These are phyloP conservation scores for Leptoxyphium fumago DNA, from an alignment of 2,329 filamentous ascomycete species.

Conservation along the genomic window DNA sequence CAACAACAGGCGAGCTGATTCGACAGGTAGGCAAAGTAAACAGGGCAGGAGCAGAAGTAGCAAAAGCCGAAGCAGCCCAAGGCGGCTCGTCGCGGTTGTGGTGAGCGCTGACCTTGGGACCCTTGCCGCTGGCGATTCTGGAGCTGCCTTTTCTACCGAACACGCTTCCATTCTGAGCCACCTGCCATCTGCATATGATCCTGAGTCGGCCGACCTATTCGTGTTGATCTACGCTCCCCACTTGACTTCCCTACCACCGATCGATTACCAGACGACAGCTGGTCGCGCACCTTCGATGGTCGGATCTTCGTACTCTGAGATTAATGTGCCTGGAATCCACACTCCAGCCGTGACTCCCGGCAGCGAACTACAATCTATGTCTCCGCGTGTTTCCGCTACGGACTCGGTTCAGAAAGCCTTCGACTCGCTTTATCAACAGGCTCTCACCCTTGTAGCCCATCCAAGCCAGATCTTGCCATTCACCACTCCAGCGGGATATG, in stretches of 20 bases:
- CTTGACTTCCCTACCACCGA: slow-evolving; percentile 40
- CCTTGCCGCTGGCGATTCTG: slow-evolving; percentile 40
- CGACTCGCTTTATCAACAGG: slow-evolving; percentile 67
- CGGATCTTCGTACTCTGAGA: slow-evolving; percentile 78
- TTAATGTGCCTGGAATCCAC: slow-evolving; percentile 48
- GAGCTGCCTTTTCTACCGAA: slow-evolving; percentile 42
- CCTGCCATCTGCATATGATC: slow-evolving; percentile 64
- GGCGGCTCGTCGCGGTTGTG: slow-evolving; percentile 73
- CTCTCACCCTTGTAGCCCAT: slow-evolving; percentile 63
- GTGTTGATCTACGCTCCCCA: slow-evolving; percentile 79
- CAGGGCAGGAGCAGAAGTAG: slow-evolving; percentile 11
- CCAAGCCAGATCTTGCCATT: slow-evolving; percentile 82
- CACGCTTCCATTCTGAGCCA: slow-evolving; percentile 75
- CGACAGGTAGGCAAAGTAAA: slow-evolving; percentile 6
- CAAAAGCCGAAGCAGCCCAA: slow-evolving; percentile 16
- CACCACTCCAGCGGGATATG: slow-evolving; percentile 65
- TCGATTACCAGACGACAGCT: slow-evolving; percentile 19
- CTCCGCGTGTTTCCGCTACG: slow-evolving; percentile 26
- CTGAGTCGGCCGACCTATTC: slow-evolving; percentile 61
- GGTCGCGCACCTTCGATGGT: slow-evolving; percentile 44
- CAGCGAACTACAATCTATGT: slow-evolving; percentile 37
- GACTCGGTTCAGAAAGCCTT: slow-evolving; percentile 37
- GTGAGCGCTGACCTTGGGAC: slow-evolving; percentile 60
- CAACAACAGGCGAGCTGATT: slow-evolving; percentile 10
- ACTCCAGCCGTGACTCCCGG: slow-evolving; percentile 49